Conservation (phyloP, 495 filamentous ascomycete species). For the Aspergillus sclerotioniger region DNA sequence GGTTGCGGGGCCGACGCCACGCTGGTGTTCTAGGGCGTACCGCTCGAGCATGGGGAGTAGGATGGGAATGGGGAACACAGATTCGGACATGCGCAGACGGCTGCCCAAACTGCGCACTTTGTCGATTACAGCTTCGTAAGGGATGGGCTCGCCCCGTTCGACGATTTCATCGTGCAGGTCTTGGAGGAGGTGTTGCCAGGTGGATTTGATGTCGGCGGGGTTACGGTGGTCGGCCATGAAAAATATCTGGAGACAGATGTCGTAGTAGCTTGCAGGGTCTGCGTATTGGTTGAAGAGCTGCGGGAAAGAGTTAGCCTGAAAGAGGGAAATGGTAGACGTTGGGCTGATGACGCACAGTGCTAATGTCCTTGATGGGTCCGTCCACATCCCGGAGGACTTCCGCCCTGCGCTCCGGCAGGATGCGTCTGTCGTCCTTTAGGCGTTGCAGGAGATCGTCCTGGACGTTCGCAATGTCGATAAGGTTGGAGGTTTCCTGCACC, state of each 20-base stretch:
- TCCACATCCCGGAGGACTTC: slow-evolving; percentile 66
- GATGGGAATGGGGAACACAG: slow-evolving; percentile 68
- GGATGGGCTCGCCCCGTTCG: slow-evolving; percentile 51
- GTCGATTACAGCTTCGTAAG: slow-evolving; percentile 76
- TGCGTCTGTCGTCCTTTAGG: slow-evolving; percentile 67
- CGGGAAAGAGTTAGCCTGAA: not conserved
- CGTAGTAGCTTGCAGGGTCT: slow-evolving; percentile 84
- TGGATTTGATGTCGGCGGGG: slow-evolving; percentile 70
- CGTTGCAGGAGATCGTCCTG: slow-evolving; percentile 88
- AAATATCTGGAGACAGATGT: slow-evolving; percentile 89
- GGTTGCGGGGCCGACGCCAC: slow-evolving; percentile 60
- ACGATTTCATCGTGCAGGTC: slow-evolving; percentile 63
- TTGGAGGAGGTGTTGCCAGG: slow-evolving; percentile 81
- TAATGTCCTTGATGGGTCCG: slow-evolving; percentile 68
- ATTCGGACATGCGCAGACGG: slow-evolving; percentile 72
- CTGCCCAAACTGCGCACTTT: slow-evolving; percentile 73
- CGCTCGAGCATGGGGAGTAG: slow-evolving; percentile 72
- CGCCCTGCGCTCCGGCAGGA: slow-evolving; percentile 55
- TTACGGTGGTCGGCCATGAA: slow-evolving; percentile 85
- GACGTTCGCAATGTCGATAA: slow-evolving; percentile 90
- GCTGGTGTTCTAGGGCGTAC: slow-evolving; percentile 72
- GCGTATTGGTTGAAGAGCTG: slow-evolving; percentile 90
- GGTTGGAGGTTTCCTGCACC: slow-evolving; percentile 75
- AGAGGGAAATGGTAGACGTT: not conserved
- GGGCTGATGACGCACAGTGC: slow-evolving; percentile 56